Conservation (phyloP, 1,139 yeast species). For the Magnusiomyces ingens region DNA sequence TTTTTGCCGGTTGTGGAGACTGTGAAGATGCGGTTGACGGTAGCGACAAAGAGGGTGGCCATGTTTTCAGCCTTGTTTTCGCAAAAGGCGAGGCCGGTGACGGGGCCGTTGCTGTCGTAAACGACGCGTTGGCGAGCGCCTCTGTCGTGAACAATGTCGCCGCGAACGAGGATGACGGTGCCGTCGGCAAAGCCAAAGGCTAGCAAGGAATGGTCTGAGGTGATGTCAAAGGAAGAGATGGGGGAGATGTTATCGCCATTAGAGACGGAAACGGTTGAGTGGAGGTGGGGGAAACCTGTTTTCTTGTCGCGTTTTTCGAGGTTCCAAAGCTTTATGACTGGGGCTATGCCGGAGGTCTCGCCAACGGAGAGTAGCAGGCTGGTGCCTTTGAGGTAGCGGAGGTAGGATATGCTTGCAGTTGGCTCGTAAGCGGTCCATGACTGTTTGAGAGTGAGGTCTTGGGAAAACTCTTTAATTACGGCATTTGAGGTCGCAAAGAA, state of each 20-base stretch:
- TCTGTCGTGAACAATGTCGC: slow-evolving; percentile 80
- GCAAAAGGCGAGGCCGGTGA: slow-evolving; percentile 65
- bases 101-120: slow-evolving; percentile 58
- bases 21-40: slow-evolving; percentile 64
- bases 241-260: slow-evolving; percentile 67
- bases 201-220: slow-evolving; percentile 53
- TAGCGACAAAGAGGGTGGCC: slow-evolving; percentile 48
- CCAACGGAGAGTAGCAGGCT: slow-evolving; percentile 62
- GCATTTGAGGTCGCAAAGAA: slow-evolving; percentile 54
- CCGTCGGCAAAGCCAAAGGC: slow-evolving; percentile 90
- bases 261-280: slow-evolving; percentile 38
- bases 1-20: slow-evolving; percentile 77
- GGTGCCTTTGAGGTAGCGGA: slow-evolving; percentile 44
- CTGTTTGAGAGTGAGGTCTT: slow-evolving; percentile 40
- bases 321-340: slow-evolving; percentile 68
- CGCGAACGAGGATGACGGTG: slow-evolving; percentile 70
- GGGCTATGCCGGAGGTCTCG: slow-evolving; percentile 60
- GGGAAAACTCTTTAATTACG: slow-evolving; percentile 52
- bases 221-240: slow-evolving; percentile 55
- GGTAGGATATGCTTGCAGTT: slow-evolving; percentile 55
- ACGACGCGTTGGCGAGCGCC: slow-evolving; percentile 84
- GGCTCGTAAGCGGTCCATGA: slow-evolving; percentile 53
- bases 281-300: slow-evolving; percentile 35
- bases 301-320: slow-evolving; percentile 39
- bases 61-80: slow-evolving; percentile 32